Evolutionary conservation across 345 rosid species (phyloP).

Genomic region (Melastoma malabathricum): DNA sequence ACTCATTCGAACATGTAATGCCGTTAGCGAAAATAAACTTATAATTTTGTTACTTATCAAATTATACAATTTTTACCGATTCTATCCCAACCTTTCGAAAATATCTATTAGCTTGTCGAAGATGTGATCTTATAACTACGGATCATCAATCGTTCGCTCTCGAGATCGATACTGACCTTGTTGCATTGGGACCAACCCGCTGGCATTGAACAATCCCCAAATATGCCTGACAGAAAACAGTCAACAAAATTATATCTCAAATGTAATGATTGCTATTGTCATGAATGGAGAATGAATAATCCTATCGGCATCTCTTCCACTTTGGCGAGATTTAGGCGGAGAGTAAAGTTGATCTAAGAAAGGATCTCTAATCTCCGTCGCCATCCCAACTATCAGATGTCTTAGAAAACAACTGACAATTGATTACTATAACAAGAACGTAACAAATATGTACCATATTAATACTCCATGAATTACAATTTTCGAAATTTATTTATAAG

Average conservation of each 20-base stretch:
- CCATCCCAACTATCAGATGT: conserved; percentile 19
- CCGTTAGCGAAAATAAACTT: too few relatives aligned
- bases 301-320: conserved; percentile 52
- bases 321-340: conserved; percentile 79
- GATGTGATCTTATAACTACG: conserved; percentile 85
- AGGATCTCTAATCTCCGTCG: conserved; percentile 93
- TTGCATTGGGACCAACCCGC: conserved; percentile 95
- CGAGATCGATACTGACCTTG: conserved; percentile 91
- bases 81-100: too few relatives aligned
- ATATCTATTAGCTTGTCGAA: conserved; percentile 96
- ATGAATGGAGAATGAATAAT: neutral
- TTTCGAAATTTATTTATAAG: too few relatives aligned
- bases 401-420: too few relatives aligned
- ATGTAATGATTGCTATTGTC: neutral
- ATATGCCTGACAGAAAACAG: conserved; percentile 40
- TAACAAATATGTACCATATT: too few relatives aligned
- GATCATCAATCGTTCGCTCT: conserved; percentile 93
- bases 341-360: conserved; percentile 83
- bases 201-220: conserved; percentile 90
- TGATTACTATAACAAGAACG: too few relatives aligned
- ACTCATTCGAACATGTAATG: too few relatives aligned
- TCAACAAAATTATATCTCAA: neutral
- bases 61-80: too few relatives aligned
- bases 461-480: too few relatives aligned
- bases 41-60: too few relatives aligned